Conservation (phyloP, 139 green algal genomes). For the Zygnema circumcarinatum region DNA sequence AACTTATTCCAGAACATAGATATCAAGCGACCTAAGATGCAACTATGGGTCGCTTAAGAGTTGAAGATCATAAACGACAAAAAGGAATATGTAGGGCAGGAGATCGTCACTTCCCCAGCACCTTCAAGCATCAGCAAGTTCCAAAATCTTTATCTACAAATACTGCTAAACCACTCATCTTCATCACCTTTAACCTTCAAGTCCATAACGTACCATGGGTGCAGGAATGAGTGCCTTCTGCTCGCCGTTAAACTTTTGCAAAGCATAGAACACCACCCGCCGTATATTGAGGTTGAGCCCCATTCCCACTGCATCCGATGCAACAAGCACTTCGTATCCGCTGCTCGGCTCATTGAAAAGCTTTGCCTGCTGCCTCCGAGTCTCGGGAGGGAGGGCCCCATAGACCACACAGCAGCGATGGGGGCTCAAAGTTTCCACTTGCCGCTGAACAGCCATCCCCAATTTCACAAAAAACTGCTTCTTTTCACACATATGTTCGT, state of each 20-base stretch:
- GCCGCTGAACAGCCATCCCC: slow-evolving; percentile 19
- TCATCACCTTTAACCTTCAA: too few species aligned
- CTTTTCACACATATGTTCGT: too few species aligned
- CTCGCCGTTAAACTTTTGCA: slow-evolving; percentile 81
- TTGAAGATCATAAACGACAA: too few species aligned
- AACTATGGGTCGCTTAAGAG: too few species aligned
- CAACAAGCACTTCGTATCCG: slow-evolving; percentile 85
- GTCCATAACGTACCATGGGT: slow-evolving; percentile 45
- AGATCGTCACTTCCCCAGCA: too few species aligned
- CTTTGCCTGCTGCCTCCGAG: slow-evolving; percentile 77
- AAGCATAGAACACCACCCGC: slow-evolving; percentile 84
- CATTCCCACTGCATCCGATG: slow-evolving; percentile 94
- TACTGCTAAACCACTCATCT: too few species aligned
- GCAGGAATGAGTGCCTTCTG: slow-evolving; percentile 50
- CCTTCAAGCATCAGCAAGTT: too few species aligned
- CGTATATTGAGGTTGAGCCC: slow-evolving; percentile 97
- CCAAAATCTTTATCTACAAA: too few species aligned
- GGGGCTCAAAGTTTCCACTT: slow-evolving; percentile 66
- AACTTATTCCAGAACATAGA: slow-evolving; percentile 55
- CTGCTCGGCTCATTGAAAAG: slow-evolving; percentile 87
- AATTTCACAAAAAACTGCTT: not conserved
- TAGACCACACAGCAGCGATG: slow-evolving; percentile 83
- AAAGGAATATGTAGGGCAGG: too few species aligned
- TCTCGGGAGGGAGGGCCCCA: slow-evolving; percentile 86
- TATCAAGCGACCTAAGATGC: too few species aligned